These are phyloP conservation scores for Yarrowia hollandica DNA, from an alignment of 805 yeast species.

Conservation along the genomic window DNA sequence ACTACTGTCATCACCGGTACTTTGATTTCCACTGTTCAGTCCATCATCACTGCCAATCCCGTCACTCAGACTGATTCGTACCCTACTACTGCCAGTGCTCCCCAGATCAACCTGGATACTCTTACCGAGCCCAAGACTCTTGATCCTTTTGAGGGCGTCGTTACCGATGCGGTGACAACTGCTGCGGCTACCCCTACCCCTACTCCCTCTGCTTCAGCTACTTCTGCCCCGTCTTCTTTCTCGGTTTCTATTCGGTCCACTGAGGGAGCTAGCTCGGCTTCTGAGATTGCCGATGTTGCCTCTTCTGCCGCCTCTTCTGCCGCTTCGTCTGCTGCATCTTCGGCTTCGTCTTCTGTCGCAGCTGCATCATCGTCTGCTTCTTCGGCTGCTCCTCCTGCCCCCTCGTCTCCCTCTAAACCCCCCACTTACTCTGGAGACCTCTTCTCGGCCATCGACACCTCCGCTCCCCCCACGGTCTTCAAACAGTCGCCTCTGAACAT, in stretches of 20 bases:
- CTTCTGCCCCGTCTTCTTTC: constrained; percentile 32
- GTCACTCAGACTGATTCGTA: constrained; percentile 40
- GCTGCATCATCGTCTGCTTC: not conserved
- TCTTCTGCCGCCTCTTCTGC: constrained; percentile 24
- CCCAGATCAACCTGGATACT: constrained; percentile 9
- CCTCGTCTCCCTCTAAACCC: not conserved
- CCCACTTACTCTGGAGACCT: constrained; percentile 44
- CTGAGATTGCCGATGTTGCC: constrained; percentile 23
- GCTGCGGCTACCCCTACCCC: constrained; percentile 24
- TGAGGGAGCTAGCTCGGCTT: not conserved
- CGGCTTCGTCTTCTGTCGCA: not conserved
- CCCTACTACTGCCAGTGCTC: constrained; percentile 36
- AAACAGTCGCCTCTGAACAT: constrained; percentile 49
- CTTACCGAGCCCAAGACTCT: constrained; percentile 33
- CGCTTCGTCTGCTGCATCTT: constrained; percentile 16
- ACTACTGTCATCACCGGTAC: constrained; percentile 41
- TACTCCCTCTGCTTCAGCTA: constrained; percentile 29
- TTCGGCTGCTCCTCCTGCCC: not conserved
- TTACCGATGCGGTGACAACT: constrained; percentile 32
- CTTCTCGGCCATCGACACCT: constrained; percentile 51
- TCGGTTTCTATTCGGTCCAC: constrained; percentile 29
- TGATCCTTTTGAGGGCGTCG: constrained; percentile 37
- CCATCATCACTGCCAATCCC: constrained; percentile 40
- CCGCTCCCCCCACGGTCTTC: constrained; percentile 51
- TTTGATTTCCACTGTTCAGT: constrained; percentile 38